phyloP scores from a whole-genome alignment of 768 basidiomycete species.

The Tylopilus sp. region DNA sequence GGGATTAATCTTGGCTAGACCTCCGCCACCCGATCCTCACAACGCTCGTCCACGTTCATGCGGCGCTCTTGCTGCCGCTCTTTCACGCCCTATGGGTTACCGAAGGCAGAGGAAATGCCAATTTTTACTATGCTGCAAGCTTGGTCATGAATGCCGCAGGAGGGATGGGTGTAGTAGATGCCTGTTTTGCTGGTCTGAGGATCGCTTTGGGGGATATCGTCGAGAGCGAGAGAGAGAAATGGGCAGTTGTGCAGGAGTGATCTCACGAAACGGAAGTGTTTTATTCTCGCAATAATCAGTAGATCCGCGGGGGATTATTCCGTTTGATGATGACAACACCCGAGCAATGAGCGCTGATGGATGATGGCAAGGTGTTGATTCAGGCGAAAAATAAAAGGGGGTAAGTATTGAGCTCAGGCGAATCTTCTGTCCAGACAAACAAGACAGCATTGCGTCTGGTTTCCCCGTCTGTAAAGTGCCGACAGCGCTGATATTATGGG shows the following conservation, averaged over 20 bases:
- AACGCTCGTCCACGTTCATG: constrained; percentile 76
- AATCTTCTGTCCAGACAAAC: too few relatives aligned
- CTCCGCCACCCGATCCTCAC: constrained; percentile 85
- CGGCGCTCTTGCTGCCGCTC: constrained; percentile 80
- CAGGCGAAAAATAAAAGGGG: neutral
- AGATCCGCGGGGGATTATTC: neutral
- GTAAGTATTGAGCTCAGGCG: neutral
- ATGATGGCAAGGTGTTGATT: neutral
- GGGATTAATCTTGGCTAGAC: constrained; percentile 42
- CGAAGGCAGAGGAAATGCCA: constrained; percentile 93
- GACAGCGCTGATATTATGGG: neutral
- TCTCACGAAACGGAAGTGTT: too few relatives aligned
- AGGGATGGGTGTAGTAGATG: constrained; percentile 80
- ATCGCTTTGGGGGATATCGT: constrained; percentile 58
- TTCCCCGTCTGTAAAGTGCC: neutral
- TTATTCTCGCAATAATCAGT: neutral
- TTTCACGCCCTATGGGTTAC: constrained; percentile 91
- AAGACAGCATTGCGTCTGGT: neutral
- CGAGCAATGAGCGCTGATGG: neutral
- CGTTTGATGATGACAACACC: too few relatives aligned
- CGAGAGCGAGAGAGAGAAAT: constrained; percentile 36
- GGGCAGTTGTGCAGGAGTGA: constrained; percentile 30
- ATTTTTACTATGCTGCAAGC: constrained; percentile 96
- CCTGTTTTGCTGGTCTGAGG: constrained; percentile 77
- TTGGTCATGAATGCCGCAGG: constrained; percentile 89